A percentile compares a stretch with the other conserved stretches of the same genome.
Conservation (phyloP, 1,284 basidiomycete species). For the Marasmius fiardii region DNA sequence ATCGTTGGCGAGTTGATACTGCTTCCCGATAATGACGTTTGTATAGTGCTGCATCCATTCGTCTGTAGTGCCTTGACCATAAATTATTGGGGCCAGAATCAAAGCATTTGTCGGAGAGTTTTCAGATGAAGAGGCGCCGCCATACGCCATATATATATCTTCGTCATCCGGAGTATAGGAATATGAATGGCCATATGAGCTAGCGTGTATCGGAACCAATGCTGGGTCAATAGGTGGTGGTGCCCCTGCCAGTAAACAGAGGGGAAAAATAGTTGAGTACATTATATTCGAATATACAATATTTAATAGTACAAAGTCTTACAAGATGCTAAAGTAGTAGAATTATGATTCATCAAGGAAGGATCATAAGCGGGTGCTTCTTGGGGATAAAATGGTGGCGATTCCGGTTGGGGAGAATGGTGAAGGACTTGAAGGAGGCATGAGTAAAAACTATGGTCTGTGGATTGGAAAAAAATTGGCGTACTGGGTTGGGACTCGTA, state of each 20-base stretch:
- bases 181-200: constrained; percentile 1
- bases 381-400: not conserved
- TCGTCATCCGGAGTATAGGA: not conserved
- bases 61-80: constrained; percentile 22
- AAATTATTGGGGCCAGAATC: constrained; percentile 15
- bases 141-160: not conserved
- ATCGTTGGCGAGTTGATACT: constrained; percentile 62
- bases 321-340: constrained; percentile 54
- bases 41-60: constrained; percentile 43
- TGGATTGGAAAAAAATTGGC: not conserved
- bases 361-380: constrained; percentile 22
- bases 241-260: constrained; percentile 47
- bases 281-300: constrained; percentile 58
- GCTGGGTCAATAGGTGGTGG: constrained; percentile 21
- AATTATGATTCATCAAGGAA: constrained; percentile 26
- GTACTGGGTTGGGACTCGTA: constrained; percentile 6
- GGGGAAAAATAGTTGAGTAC: constrained; percentile 56
- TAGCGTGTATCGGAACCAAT: constrained; percentile 22
- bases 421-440: not conserved
- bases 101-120: constrained; percentile 8
- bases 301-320: constrained; percentile 71
- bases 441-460: not conserved
- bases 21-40: constrained; percentile 51
- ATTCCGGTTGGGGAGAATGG: not conserved
- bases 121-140: constrained; percentile 7